Conservation (phyloP, 192 early-diverging fungal genomes). For the Coemansia sp. region DNA sequence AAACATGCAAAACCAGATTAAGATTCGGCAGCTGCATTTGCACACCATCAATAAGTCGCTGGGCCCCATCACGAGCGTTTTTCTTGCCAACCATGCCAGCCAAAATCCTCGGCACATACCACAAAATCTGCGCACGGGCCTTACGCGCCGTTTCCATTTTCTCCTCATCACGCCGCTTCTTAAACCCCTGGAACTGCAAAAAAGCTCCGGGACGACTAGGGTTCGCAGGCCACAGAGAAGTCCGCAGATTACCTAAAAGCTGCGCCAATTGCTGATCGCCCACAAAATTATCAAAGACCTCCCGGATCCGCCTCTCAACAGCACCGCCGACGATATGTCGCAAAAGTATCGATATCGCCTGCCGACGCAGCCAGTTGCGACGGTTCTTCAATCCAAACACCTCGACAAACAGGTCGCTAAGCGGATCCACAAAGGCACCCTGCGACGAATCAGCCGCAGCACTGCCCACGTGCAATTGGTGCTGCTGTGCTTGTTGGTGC, state of each 20-base stretch:
- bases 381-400: constrained; percentile 88
- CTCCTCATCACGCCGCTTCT: constrained; percentile 29
- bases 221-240: constrained; percentile 45
- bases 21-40: constrained; percentile 79
- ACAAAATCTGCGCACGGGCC: constrained; percentile 59
- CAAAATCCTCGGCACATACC: constrained; percentile 67
- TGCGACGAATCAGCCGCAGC: constrained; percentile 38
- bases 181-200: constrained; percentile 11
- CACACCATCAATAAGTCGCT: constrained; percentile 64
- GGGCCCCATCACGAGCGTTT: constrained; percentile 77
- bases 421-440: constrained; percentile 63
- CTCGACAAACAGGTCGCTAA: constrained; percentile 85
- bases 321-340: constrained; percentile 86
- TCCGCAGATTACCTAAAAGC: constrained; percentile 27
- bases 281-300: constrained; percentile 23
- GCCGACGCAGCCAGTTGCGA: constrained; percentile 85
- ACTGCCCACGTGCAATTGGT: background rate
- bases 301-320: constrained; percentile 70
- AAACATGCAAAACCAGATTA: constrained; percentile 68
- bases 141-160: constrained; percentile 49
- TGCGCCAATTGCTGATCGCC: constrained; percentile 28
- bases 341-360: constrained; percentile 81
- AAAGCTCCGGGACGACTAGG: background rate
- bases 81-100: constrained; percentile 79
- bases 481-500: constrained; percentile 7